Base-by-base conservation (phyloP, 371 early-diverging fungal genomes). In the Mortierella sp. region DNA sequence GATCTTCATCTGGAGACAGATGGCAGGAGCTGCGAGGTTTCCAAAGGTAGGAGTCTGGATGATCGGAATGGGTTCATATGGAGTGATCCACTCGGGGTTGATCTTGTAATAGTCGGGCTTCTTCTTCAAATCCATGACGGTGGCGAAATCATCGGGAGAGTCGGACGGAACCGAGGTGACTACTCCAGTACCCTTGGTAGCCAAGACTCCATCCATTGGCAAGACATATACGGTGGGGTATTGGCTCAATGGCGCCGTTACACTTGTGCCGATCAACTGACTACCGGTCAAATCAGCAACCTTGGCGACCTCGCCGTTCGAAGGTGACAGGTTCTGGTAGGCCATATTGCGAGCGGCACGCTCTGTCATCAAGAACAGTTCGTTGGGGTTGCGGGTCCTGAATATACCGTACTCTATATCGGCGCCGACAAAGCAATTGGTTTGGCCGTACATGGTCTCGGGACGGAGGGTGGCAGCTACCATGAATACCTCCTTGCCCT, bases 391-490 rank as follows among this genome's bases (percentile, higher is more conserved):
- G 63, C 86, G 84, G 34, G 87, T 89, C 55, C 90, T 84, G 80
- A 84, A 96, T 59, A 96, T 81, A 29, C 96, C 96, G 71, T 99
- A 99, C 54, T 89, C 86, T 65, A 99, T 81, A 29, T 92, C 92
- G n/a, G 89, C 87, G 45, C 97, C 97, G 37, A 98, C 96, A 71
- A 91, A 98, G 84, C 97, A 97, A 85, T 98, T 97, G 70, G 98
- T 99, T 81, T 97, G 97, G 59, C 98, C 99, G 71, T 98, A 99
- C 98, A 98, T 98, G 72, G 99, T 99, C 84, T 99, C 99, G 16
- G 99, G 99, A 41, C 98, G 84, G 61, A 98, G 83, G 24, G 99
- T 99, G 39, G 97, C 99, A 31, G 99, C 98, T n/a, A 96, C 95
- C 66, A 98, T 81, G 80, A 84, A 98, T 29, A 99, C 82, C 24